A percentile compares a stretch with the other conserved stretches of the same genome.
phyloP scores from a whole-genome alignment of 148 eudicot genomes.

The Nepenthes gracilis region DNA sequence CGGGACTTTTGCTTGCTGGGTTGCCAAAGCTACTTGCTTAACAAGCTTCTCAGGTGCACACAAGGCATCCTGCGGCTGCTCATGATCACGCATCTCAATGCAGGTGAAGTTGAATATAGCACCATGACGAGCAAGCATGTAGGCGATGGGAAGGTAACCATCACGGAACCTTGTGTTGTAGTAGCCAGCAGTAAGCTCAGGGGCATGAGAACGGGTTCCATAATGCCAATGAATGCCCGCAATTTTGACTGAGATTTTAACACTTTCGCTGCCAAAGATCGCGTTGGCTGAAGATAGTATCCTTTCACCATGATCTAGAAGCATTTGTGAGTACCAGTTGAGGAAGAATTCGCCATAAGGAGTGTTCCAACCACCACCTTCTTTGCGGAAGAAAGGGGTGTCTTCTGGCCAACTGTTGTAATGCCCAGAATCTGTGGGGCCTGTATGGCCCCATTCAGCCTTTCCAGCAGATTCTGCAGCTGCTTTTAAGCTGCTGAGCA shows the following conservation, averaged over 20 bases:
- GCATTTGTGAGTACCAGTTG: conserved; percentile 75
- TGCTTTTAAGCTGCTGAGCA: conserved; percentile 52
- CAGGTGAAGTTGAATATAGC: conserved; percentile 81
- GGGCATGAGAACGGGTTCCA: conserved; percentile 66
- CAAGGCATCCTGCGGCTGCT: conserved; percentile 67
- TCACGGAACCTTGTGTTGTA: conserved; percentile 65
- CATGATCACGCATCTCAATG: conserved; percentile 82
- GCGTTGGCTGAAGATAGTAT: conserved; percentile 47
- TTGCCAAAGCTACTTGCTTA: conserved; percentile 52
- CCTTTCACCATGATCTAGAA: conserved; percentile 64
- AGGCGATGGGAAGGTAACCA: conserved; percentile 80
- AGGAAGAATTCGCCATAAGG: conserved; percentile 71
- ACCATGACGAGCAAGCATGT: conserved; percentile 64
- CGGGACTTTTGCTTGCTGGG: conserved; percentile 37
- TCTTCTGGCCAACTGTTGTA: conserved; percentile 86
- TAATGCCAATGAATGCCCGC: conserved; percentile 96
- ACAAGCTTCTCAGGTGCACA: conserved; percentile 76
- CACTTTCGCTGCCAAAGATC: conserved; percentile 23
- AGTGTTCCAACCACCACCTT: conserved; percentile 49
- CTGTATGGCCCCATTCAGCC: conserved; percentile 71
- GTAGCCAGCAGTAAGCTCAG: conserved; percentile 92
- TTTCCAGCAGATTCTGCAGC: conserved; percentile 55
- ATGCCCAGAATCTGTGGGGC: conserved; percentile 72
- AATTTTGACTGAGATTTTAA: conserved; percentile 54
- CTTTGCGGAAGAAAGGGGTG: conserved; percentile 58